Evolutionary conservation across 2,329 filamentous ascomycete genomes (phyloP), one percentile per base, ranked within the genome.

Genomic region (Neonectria coccinea): DNA sequence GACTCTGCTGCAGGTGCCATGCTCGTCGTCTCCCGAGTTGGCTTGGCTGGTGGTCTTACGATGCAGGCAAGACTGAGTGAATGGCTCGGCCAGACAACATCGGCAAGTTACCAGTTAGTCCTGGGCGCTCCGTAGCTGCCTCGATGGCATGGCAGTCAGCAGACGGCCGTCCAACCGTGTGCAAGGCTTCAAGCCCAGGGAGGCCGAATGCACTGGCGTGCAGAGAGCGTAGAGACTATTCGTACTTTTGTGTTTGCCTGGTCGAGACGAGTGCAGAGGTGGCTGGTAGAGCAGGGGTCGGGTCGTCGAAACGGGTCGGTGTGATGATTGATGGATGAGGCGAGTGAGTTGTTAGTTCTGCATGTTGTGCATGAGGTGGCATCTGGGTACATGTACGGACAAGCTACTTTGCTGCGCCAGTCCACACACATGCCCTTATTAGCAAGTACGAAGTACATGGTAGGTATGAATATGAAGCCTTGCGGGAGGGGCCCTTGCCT

Each of bases 151-250:
- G n/a, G 33, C 33, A 41, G 14, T 14, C 45, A 29, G 18, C 18
- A 3, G 44, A 11, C 41, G 22, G 48, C 41, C 41, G 22, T 11
- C 57, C 57, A 47, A 59, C 56, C 12, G 45, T n/a, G 20, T 42
- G 48, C 57, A 45, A 59, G 57, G 29, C 41, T 50, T 53, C 57
- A 59, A 48, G 57, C 39, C 45, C 44, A 44, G n/a, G 31, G n/a
- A 39, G n/a, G 29, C 48, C 48, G 11, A 22, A 51, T 51, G 1
- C n/a, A 33, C 14, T 36, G n/a, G 11, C 27, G 10, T 51, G 48
- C 48, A 51, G 27, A 51, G 20, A 27, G 20, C 12, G 42, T 14
- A 14, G 2, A 25, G 44, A 20, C 39, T 41, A 18, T 41, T 25
- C n/a, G n/a, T 11, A 31, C 16, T 12, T 5, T 5, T 33, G 47